Conservation (phyloP, 1,139 yeast genomes). For the Diutina neorugosa region DNA sequence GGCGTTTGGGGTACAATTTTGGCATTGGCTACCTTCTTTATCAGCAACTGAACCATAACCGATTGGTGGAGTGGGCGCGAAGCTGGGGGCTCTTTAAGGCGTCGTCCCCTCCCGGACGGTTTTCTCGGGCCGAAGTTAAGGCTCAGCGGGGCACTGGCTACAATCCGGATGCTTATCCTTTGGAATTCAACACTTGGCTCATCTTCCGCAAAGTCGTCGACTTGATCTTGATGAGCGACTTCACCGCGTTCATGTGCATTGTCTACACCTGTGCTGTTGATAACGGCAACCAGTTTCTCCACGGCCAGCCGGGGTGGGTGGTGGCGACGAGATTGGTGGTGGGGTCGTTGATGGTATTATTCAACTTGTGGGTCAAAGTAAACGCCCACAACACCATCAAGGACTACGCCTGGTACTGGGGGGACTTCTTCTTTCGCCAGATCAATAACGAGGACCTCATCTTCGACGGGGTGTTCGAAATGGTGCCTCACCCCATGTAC, state of each 20-base stretch:
- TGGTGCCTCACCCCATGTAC: conserved; percentile 93
- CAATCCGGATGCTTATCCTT: conserved; percentile 41
- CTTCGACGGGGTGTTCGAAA: conserved; percentile 83
- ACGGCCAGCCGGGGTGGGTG: conserved; percentile 23
- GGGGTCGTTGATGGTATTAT: conserved; percentile 43
- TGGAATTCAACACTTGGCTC: conserved; percentile 78
- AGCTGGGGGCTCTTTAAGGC: conserved; percentile 32
- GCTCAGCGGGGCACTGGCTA: conserved; percentile 47
- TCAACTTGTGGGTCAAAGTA: conserved; percentile 77
- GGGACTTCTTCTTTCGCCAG: conserved; percentile 79
- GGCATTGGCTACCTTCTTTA: conserved; percentile 69
- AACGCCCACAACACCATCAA: conserved; percentile 86
- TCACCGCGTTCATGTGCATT: conserved; percentile 61
- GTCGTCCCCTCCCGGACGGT: conserved; percentile 5
- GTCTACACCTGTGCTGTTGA: conserved; percentile 45
- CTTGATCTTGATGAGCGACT: conserved; percentile 77
- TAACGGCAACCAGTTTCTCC: conserved; percentile 28
- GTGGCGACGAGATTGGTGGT: conserved; percentile 24
- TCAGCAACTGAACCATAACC: conserved; percentile 51
- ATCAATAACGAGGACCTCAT: conserved; percentile 64
- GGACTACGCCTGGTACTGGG: conserved; percentile 96
- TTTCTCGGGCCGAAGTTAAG: conserved; percentile 23
- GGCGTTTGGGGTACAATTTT: conserved; percentile 69
- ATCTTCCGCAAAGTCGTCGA: conserved; percentile 73
- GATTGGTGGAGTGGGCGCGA: conserved; percentile 43